Evolutionary conservation across 495 filamentous ascomycete species (phyloP), one percentile per base, ranked within the genome.

Genomic region (Filosporella fistucella): DNA sequence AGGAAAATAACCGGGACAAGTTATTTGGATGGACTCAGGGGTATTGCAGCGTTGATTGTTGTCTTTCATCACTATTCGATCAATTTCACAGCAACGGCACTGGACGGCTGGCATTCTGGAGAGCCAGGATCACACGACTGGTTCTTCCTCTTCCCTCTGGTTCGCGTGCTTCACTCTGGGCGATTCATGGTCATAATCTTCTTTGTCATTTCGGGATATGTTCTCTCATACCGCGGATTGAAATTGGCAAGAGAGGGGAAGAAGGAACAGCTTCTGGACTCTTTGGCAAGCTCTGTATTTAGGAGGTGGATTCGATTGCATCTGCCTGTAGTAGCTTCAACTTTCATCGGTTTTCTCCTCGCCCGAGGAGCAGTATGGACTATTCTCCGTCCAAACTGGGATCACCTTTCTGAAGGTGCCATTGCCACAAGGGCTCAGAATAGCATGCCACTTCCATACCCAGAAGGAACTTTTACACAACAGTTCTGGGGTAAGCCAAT

Each of bases 181-280:
- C 74, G 76, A 42, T 76, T 83, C 44, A 82, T 32, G 25, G 82
- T 87, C 7, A 70, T 77, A 51, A 74, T 85, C 35, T 86, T 86
- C 70, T 86, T 85, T 62, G 76, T 85, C 41, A 78, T 86, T 33
- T 86, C 82, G 4, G 82, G 82, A 49, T 82, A 84, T 49, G 80
- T 78, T 1, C 67, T 86, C 9, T 81, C 79, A 8, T 72, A 75
- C 40, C 81, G 83, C 49, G 77, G 82, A 0, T 55, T 86, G 18
- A 70, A 70, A 38, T 61, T 68, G 16, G 73, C 80, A 26, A 75
- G 77, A 37, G 67, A 64, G 21, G 68, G 71, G 20, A 65, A 74
- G 17, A 37, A 58, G 17, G 58, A 54, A 8, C 63, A 62, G 25
- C 30, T 59, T 59, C 51, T 49, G 56, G 63, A 59, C 29, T 61